Conservation (phyloP, 1,139 yeast genomes). For the Blastobotrys capitulatus region DNA sequence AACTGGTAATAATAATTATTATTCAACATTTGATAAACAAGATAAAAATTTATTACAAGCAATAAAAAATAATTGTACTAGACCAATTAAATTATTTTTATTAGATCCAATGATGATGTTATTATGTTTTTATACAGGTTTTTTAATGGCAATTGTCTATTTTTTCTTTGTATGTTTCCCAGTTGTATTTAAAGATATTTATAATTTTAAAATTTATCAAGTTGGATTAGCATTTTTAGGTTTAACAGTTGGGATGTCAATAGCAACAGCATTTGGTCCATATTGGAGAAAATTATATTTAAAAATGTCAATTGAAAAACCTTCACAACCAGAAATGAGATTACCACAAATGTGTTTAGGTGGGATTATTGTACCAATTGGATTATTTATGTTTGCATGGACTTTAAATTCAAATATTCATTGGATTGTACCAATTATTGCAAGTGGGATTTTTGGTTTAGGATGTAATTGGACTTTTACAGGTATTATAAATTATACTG, state of each 20-base stretch:
- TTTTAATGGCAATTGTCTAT: constrained; percentile 54
- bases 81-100: constrained; percentile 48
- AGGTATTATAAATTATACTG: constrained; percentile 47
- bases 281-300: constrained; percentile 17
- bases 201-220: constrained; percentile 35
- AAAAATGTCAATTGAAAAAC: constrained; percentile 28
- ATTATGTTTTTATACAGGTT: constrained; percentile 58
- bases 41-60: constrained; percentile 39
- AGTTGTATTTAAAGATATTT: constrained; percentile 45
- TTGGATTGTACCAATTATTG: constrained; percentile 76
- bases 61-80: constrained; percentile 48
- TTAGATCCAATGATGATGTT: constrained; percentile 58
- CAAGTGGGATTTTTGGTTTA: constrained; percentile 53
- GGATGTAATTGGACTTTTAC: constrained; percentile 50
- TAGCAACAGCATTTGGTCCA: constrained; percentile 23
- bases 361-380: constrained; percentile 49
- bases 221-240: constrained; percentile 53
- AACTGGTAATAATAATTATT: constrained; percentile 23
- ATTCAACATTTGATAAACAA: constrained; percentile 37
- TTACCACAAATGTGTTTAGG: constrained; percentile 43
- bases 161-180: constrained; percentile 62
- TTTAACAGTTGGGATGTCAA: constrained; percentile 40
- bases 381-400: constrained; percentile 69
- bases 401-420: constrained; percentile 60
- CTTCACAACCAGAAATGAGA: constrained; percentile 44